Evolutionary conservation across 2,329 filamentous ascomycete genomes (phyloP), one percentile per base, ranked within the genome.

Genomic region (Colletotrichum cordylinicola): DNA sequence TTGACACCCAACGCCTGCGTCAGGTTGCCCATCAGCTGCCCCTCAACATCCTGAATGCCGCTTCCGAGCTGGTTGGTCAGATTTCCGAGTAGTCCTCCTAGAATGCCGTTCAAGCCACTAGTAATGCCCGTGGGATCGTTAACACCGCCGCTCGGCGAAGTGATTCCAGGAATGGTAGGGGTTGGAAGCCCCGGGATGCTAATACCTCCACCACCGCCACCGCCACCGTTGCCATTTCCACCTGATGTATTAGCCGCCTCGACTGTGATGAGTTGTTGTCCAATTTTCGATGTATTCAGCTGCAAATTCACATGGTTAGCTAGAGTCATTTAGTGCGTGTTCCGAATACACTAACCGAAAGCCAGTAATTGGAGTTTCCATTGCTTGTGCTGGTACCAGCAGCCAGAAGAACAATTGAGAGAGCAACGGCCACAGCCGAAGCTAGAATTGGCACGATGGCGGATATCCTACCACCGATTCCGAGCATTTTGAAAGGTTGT

Each of bases 391-490:
- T 61, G 15, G 65, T 72, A 6, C 77, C 77, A 8, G 77, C 37
- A 10, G 65, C 69, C 6, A 78, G 21, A 8, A 78, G 61, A 4
- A 78, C 65, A 5, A 73, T 65, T 4, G 65, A 72, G 37, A 83
- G 91, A 84, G 92, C 4, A 81, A 86, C 68, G 27, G 77, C 65
- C 3, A 77, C 75, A 15, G 72, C 65, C 61, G 77, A 66, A 0
- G 75, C 72, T 15, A 72, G 35, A 9, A 77, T 71, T n/a, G 77
- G 77, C 4, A 78, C 43, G 7, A 78, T 58, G 0, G 68, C 61
- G 6, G 75, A 62, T 15, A 78, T 48, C 18, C 77, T 72, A 37
- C 67, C 73, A 18, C 73, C 73, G 33, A 75, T 73, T 12, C 73
- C 70, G 39, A 75, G 31, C 73, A 75, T 75, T 24, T 6, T 69